These are phyloP conservation scores for Rhododendron ovatum DNA, from an alignment of 148 eudicot species.

Conservation along the genomic window DNA sequence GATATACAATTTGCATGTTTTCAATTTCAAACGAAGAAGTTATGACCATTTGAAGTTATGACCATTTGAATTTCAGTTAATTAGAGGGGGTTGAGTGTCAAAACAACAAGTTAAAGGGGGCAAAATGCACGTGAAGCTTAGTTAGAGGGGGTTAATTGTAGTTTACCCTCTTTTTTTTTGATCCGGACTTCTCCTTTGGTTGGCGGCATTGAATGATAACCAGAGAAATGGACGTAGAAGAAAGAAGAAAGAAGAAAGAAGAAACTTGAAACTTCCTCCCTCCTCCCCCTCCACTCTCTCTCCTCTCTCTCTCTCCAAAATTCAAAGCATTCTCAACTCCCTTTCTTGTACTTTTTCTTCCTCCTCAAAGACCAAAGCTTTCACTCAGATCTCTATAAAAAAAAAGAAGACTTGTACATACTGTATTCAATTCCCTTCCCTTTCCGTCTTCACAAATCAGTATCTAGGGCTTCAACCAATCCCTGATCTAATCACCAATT, in stretches of 20 bases:
- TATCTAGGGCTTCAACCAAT: background rate
- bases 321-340: slow-evolving; percentile 3
- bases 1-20: too few relatives aligned
- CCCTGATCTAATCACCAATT: background rate
- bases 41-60: too few relatives aligned
- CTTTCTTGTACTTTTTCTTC: background rate
- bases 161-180: too few relatives aligned
- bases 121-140: too few relatives aligned
- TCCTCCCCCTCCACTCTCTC: background rate
- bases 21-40: too few relatives aligned
- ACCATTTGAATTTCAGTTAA: too few relatives aligned
- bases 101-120: too few relatives aligned
- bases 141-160: too few relatives aligned
- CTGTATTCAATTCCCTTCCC: background rate
- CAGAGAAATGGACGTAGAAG: background rate
- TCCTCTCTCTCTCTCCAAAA: background rate
- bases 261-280: background rate
- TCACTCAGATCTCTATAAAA: background rate
- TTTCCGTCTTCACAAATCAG: background rate
- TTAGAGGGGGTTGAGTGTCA: too few relatives aligned
- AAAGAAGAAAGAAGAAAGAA: background rate
- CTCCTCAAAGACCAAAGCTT: background rate
- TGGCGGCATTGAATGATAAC: background rate
- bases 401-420: background rate
- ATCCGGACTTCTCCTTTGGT: background rate